phyloP scores from a whole-genome alignment of 768 basidiomycete genomes.

The Fistulinella prunicolor region DNA sequence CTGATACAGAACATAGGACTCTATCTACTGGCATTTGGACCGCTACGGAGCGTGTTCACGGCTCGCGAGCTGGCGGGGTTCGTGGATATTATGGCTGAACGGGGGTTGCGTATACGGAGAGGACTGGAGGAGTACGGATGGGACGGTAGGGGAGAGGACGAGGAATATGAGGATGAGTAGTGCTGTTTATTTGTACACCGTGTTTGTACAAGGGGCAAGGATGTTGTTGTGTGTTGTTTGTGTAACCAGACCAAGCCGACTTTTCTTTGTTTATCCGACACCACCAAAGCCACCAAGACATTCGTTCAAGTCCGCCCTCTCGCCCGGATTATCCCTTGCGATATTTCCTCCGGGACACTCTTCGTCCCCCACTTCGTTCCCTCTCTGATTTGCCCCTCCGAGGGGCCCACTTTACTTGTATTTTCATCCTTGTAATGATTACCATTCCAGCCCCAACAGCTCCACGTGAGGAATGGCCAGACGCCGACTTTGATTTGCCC shows the following conservation, averaged over 20 bases:
- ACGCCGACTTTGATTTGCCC: constrained; percentile 83
- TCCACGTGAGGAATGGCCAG: constrained; percentile 77
- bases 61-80: constrained; percentile 55
- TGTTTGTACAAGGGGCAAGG: constrained; percentile 18
- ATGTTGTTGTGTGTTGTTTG: constrained; percentile 20
- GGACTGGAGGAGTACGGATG: constrained; percentile 50
- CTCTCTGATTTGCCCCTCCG: constrained; percentile 16
- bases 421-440: constrained; percentile 43
- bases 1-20: constrained; percentile 46
- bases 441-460: constrained; percentile 58
- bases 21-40: constrained; percentile 75
- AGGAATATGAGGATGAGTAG: constrained; percentile 49
- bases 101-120: constrained; percentile 60
- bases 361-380: constrained; percentile 6
- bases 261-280: constrained; percentile 33
- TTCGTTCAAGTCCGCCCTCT: no score
- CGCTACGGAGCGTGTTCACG: constrained; percentile 61
- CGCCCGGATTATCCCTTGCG: no score
- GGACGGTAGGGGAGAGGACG: constrained; percentile 25
- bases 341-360: constrained; percentile 5
- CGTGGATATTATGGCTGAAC: constrained; percentile 74
- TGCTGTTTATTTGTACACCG: constrained; percentile 3
- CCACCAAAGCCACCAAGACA: neutral
- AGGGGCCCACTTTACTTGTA: constrained; percentile 21
- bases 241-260: constrained; percentile 40